These are phyloP conservation scores for Apocynum venetum DNA, from an alignment of 257 asterid genomes.

Conservation along the genomic window DNA sequence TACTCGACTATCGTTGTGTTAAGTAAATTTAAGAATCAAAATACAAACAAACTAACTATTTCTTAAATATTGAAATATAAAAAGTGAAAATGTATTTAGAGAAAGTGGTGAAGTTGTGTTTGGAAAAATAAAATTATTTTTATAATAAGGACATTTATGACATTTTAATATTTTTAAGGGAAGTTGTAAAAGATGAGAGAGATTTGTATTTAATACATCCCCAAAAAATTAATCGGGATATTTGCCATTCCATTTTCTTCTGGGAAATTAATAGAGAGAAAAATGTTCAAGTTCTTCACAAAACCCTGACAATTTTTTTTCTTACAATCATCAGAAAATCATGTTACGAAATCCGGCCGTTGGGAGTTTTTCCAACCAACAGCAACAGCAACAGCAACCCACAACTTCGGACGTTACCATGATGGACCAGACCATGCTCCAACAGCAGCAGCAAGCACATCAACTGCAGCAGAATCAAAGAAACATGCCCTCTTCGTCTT, in stretches of 20 bases:
- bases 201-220: too few relatives aligned
- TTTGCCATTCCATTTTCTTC: background rate
- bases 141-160: too few relatives aligned
- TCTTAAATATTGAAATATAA: too few relatives aligned
- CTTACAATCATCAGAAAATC: background rate
- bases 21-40: too few relatives aligned
- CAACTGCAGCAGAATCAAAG: slow-evolving; percentile 31
- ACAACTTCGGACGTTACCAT: slow-evolving; percentile 16
- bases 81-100: too few relatives aligned
- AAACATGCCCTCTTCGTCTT: slow-evolving; percentile 38
- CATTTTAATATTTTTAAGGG: too few relatives aligned
- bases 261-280: background rate
- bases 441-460: slow-evolving; percentile 20
- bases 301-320: background rate
- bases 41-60: too few relatives aligned
- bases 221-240: too few relatives aligned
- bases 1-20: too few relatives aligned
- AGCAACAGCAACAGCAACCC: slow-evolving; percentile 13
- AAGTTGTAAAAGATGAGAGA: too few relatives aligned
- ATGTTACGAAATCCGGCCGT: slow-evolving; percentile 9
- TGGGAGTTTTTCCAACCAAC: slow-evolving; percentile 21
- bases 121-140: too few relatives aligned
- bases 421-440: slow-evolving; percentile 44
- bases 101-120: too few relatives aligned
- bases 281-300: background rate